Evolutionary conservation across 768 basidiomycete genomes (phyloP), one percentile per base, ranked within the genome.

Genomic region (Tulasnella sp.): DNA sequence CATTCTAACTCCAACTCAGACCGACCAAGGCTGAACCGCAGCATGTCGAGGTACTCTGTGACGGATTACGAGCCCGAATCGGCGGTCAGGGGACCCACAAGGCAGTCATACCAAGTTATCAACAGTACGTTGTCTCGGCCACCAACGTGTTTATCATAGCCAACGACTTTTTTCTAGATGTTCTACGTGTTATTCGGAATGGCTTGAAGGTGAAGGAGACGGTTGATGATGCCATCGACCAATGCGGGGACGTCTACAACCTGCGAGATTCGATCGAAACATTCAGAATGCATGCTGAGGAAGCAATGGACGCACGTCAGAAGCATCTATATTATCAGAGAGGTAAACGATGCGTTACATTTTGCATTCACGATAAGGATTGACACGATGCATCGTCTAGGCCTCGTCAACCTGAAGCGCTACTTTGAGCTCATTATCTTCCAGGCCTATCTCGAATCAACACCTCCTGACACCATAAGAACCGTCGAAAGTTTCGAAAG

Each of bases 261-360:
- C 84, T 98, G 18, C 90, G 95, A 44, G 93, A 97, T 78, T 88
- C 92, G 0, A 97, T 99, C 69, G 97, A 99, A 81, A 90, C 93
- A 32, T 87, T 91, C 2, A 89, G 95, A 32, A 84, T 88, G n/a
- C 85, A 86, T 29, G 95, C 96, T 0, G 94, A 94, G 80, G 90
- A 94, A 80, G 88, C 91, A 0, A 86, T 88, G 7, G 93, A 95
- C 77, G 90, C 92, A 75, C 88, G 88, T 78, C 88, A 91, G 82
- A 92, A 90, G 83, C 87, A 88, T 73, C 83, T 85, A 3, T 88
- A 90, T 82, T 89, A 91, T 0, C 91, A 94, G 74, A 90, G 90
- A 87, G 96, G 94, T 91, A 6, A 71, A 86, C 78, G 37, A 16
- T 77, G 1, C 15, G 37, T 13, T 74, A 16, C 13, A 72, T 35